Evolutionary conservation across 108 stramenopile species (phyloP), one percentile per base, ranked within the genome.

Genomic region (Nannochloropsis salina): DNA sequence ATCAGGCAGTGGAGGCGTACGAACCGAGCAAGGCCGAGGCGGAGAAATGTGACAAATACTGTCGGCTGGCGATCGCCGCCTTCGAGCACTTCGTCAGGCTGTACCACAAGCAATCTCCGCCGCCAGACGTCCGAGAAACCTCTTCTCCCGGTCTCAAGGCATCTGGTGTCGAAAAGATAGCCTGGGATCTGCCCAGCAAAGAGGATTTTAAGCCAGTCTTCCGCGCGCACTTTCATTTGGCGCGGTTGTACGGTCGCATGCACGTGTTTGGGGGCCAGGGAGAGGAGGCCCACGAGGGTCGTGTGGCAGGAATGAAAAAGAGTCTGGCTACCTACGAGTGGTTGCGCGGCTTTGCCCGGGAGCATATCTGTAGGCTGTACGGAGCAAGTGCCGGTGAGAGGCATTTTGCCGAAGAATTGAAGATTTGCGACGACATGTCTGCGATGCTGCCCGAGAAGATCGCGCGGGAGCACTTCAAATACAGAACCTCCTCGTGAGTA

Each of bases 121-220:
- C 31, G 31, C 31, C 31, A 31, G 31, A 31, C 31, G 31, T 31
- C 31, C 31, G 31, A 31, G 61, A 74, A n/a, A n/a, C 20, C 4
- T 15, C 20, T 15, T 2, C 20, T 15, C 20, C 15, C 20, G 61
- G 61, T n/a, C 20, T 15, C 20, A 74, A 74, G 61, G 61, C 61
- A n/a, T 31, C 31, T 31, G 31, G 31, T 31, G 31, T 31, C 31
- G 31, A 31, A 31, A 31, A 31, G 0, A 0, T 74, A 74, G 61
- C n/a, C 20, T 74, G 61, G 61, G 61, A 74, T 74, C n/a, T 74
- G 61, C 61, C 61, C n/a, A 74, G 61, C 61, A 74, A 74, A 8
- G 61, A 74, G 4, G 61, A 74, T 74, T 74, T 74, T 74, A 6
- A 6, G 8, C 61, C 61, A n/a, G 61, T 74, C n/a, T 74, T 74